A percentile compares a stretch with the other conserved stretches of the same genome.
These are phyloP conservation scores for Cladosporium sp. DNA, from an alignment of 2,329 filamentous ascomycete species.

Conservation along the genomic window DNA sequence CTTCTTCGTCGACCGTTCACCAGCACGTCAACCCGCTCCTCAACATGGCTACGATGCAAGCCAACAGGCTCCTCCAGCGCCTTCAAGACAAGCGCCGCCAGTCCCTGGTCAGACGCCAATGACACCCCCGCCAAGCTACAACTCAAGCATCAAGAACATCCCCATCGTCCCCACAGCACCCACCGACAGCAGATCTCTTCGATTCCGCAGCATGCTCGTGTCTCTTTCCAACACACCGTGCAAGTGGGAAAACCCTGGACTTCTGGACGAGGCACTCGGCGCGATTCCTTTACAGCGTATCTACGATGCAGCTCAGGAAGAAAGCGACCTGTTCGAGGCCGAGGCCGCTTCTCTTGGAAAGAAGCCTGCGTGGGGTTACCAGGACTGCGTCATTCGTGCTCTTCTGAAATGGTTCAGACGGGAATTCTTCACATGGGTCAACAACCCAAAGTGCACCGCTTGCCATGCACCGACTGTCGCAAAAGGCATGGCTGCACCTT, in stretches of 20 bases:
- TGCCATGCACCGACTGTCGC: constrained; percentile 80
- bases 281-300: constrained; percentile 84
- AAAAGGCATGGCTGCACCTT: constrained; percentile 76
- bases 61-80: constrained; percentile 14
- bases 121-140: constrained; percentile 52
- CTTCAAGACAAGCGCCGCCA: constrained; percentile 25
- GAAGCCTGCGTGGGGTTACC: constrained; percentile 89
- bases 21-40: constrained; percentile 15
- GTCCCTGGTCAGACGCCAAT: constrained; percentile 22
- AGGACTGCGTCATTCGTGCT: constrained; percentile 90
- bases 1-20: constrained; percentile 21
- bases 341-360: constrained; percentile 78
- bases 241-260: constrained; percentile 92
- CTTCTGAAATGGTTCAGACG: constrained; percentile 94
- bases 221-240: constrained; percentile 82
- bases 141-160: constrained; percentile 56
- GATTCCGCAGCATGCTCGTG: constrained; percentile 66
- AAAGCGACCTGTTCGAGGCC: constrained; percentile 79
- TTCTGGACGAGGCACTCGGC: constrained; percentile 85
- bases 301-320: constrained; percentile 90
- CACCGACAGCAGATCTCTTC: constrained; percentile 42
- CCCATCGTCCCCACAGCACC: constrained; percentile 73
- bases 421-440: constrained; percentile 93
- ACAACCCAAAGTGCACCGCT: constrained; percentile 80
- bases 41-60: constrained; percentile 15